Base-by-base conservation (phyloP, 768 basidiomycete genomes). In the Tylopilus intermedius region DNA sequence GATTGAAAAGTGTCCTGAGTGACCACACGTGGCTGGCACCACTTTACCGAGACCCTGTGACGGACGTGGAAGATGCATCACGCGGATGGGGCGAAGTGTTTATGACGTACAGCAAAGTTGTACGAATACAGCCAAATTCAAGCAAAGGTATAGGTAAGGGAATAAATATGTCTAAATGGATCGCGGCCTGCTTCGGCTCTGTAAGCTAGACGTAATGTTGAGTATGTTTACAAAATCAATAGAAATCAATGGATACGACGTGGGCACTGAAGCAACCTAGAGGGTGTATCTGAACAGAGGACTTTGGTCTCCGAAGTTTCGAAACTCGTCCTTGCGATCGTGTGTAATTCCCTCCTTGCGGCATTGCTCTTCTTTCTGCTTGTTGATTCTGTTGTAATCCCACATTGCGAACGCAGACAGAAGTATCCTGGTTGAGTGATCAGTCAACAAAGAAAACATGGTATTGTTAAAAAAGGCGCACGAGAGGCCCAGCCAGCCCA, bases 221-320 rank as follows among this genome's bases (percentile, higher is more conserved):
- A 18, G 18, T 18, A 21, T 1, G 33, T 39, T 5, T 39, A 30
- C 15, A 37, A 5, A 15, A 37, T 37, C 21, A 18, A 18, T 18
- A 18, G 10, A 44, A 29, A 29, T 8, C 29, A 29, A 26, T 29
- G 21, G 29, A 27, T 43, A 13, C 15, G 15, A 15, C 1, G 38
- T 38, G n/a, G 33, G 21, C 0, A 11, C 21, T 8, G 42, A 44
- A 39, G 11, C 27, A 24, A 18, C 8, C 51, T 52, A 67, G 43
- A 67, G 55, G 2, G 63, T 50, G 18, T 69, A 68, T 77, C 78
- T 74, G 70, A 79, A 83, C 27, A 83, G 65, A 43, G 82, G 81
- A 49, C 76, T 79, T 30, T 74, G 68, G 54, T 78, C 78, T 2
- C 79, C 82, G 62, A 81, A 66, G 8, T 79, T 66, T 30, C 60